A percentile compares a stretch with the other conserved stretches of the same genome.
Conservation (phyloP, 164 flowering plant species). For the Vitis rupestris region DNA sequence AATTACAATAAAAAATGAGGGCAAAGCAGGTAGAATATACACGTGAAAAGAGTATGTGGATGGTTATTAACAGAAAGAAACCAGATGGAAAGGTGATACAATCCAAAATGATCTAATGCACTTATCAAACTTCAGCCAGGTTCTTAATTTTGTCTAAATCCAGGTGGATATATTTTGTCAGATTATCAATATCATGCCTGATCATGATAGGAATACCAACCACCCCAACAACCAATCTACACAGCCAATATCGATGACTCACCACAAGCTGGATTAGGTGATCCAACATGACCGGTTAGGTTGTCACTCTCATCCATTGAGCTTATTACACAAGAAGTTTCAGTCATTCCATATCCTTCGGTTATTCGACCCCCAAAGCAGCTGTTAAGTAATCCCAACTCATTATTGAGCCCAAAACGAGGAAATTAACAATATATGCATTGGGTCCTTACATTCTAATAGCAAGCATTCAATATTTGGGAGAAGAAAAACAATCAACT, state of each 20-base stretch:
- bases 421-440: not conserved
- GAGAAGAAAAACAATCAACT: conserved; percentile 28
- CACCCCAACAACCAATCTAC: not conserved
- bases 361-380: conserved; percentile 79
- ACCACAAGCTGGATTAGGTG: conserved; percentile 96
- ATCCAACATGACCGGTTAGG: conserved; percentile 87
- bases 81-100: too few relatives aligned
- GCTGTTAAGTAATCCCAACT: conserved; percentile 34
- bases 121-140: too few relatives aligned
- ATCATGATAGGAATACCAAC: too few relatives aligned
- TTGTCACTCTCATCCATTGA: conserved; percentile 64
- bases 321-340: conserved; percentile 77
- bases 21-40: not conserved
- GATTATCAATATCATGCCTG: too few relatives aligned
- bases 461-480: not conserved
- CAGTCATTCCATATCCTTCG: conserved; percentile 99
- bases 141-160: too few relatives aligned
- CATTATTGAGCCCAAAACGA: not conserved
- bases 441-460: not conserved
- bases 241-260: conserved; percentile 21
- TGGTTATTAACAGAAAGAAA: too few relatives aligned
- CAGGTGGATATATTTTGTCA: too few relatives aligned
- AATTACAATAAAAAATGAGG: not conserved
- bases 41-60: not conserved
- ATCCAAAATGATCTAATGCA: too few relatives aligned